phyloP scores from a whole-genome alignment of 192 early-diverging fungal genomes.

The Coemansia sp. region DNA sequence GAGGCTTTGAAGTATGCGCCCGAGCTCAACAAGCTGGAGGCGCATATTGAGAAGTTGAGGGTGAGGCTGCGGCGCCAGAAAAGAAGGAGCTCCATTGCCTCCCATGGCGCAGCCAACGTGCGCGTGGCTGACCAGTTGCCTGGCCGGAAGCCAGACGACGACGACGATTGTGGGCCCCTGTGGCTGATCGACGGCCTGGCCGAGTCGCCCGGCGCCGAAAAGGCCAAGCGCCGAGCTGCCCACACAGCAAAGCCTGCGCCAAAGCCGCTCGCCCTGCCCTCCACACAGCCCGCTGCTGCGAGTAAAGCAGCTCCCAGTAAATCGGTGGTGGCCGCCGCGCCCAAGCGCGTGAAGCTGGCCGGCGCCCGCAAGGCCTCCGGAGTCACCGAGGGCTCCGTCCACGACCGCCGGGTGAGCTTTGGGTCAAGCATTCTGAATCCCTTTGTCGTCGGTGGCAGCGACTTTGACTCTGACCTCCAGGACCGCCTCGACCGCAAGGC shows the following conservation, averaged over 20 bases:
- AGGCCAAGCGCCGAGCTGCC: constrained; percentile 37
- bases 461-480: constrained; percentile 38
- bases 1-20: constrained; percentile 51
- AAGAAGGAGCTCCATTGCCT: constrained; percentile 37
- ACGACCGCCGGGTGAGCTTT: constrained; percentile 51
- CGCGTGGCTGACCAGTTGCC: constrained; percentile 5
- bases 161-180: constrained; percentile 28
- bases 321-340: background rate
- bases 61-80: constrained; percentile 27
- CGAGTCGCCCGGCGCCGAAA: constrained; percentile 49
- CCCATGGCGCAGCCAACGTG: constrained; percentile 30
- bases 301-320: background rate
- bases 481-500: constrained; percentile 21
- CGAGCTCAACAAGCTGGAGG: constrained; percentile 45
- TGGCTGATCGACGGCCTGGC: constrained; percentile 42
- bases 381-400: constrained; percentile 44
- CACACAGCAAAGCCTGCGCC: no score
- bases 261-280: background rate
- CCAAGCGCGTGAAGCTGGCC: constrained; percentile 16
- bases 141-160: constrained; percentile 3
- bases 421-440: constrained; percentile 33
- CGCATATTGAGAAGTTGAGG: constrained; percentile 47
- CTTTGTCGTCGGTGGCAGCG: constrained; percentile 40
- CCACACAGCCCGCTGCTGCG: background rate
- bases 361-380: constrained; percentile 8